Evolutionary conservation across 1,284 basidiomycete species (phyloP), one percentile per base, ranked within the genome.

Genomic region (Sporisorium iseilematis-ciliati): DNA sequence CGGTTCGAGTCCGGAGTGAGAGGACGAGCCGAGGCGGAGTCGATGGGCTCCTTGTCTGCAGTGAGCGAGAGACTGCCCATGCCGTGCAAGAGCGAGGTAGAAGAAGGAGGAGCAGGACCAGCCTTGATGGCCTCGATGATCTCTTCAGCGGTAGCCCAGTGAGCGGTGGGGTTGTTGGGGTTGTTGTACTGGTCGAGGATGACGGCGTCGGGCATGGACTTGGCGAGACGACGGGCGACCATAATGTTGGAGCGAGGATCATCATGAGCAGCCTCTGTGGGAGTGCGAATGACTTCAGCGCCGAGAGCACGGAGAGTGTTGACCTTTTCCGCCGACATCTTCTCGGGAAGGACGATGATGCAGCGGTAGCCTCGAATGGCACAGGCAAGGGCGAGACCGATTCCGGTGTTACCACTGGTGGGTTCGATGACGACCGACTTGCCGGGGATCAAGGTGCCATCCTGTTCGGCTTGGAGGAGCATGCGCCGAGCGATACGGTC

Each of bases 261-360:
- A 89, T 94, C 91, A 89, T 90, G 94, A 18, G 93, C 90, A 3
- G 93, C 94, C 73, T 91, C 92, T 26, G 90, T 95, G n/a, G 95
- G 95, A 12, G 96, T 98, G 59, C 96, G 91, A 56, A 98, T 89
- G 57, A 99, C 94, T 85, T 95, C 92, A 4, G 96, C 95, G 11
- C 96, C 96, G 3, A 98, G 88, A 0, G 94, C 94, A 61, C 92
- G 91, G 49, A 99, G 88, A 42, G 93, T 90, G 11, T 93, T 93
- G 87, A 96, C 94, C 87, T 99, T 99, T 87, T 99, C 95, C 65
- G 91, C 87, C 4, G 92, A 94, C 96, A 98, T 99, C 88, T 98
- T 99, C 84, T 95, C 91, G 52, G 95, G 96, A 84, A 79, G 57
- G 62, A 94, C 95, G 86, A 99, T 99, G 85, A 99, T 95, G 81